Conservation (phyloP, 805 yeast genomes). For the Kuraishia capsulata region DNA sequence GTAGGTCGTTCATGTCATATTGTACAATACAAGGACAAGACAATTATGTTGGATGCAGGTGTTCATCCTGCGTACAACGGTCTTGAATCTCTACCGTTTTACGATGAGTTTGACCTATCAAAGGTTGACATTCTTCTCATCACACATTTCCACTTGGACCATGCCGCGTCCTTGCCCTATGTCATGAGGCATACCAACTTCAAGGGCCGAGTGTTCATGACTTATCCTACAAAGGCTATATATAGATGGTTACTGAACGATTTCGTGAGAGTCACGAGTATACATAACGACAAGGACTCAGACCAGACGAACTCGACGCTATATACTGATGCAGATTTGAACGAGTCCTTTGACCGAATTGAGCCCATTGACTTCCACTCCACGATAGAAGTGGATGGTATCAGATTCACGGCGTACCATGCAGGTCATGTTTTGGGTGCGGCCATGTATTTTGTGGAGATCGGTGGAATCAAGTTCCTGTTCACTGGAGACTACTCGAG, state of each 20-base stretch:
- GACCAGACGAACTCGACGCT: slow-evolving; percentile 35
- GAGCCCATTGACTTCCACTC: slow-evolving; percentile 96
- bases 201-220: slow-evolving; percentile 95
- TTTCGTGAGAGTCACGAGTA: slow-evolving; percentile 81
- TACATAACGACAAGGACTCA: slow-evolving; percentile 33
- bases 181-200: slow-evolving; percentile 96
- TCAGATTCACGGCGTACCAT: slow-evolving; percentile 93
- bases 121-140: slow-evolving; percentile 80
- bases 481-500: slow-evolving; percentile 97
- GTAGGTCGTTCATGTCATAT: slow-evolving; percentile 97
- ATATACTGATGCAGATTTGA: slow-evolving; percentile 85
- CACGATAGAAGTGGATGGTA: slow-evolving; percentile 89
- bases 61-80: slow-evolving; percentile 95
- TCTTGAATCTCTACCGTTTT: slow-evolving; percentile 84
- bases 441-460: slow-evolving; percentile 93
- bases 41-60: slow-evolving; percentile 96
- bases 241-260: slow-evolving; percentile 93
- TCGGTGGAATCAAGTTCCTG: slow-evolving; percentile 80
- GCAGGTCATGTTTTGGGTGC: slow-evolving; percentile 99
- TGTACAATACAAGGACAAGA: slow-evolving; percentile 85
- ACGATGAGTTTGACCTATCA: slow-evolving; percentile 88
- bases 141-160: slow-evolving; percentile 95
- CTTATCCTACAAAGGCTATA: slow-evolving; percentile 97
- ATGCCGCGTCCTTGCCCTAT: slow-evolving; percentile 95
- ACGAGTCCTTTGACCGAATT: slow-evolving; percentile 78